Conservation (phyloP, 164 flowering plant genomes). For the Euptelea pleiosperma region DNA sequence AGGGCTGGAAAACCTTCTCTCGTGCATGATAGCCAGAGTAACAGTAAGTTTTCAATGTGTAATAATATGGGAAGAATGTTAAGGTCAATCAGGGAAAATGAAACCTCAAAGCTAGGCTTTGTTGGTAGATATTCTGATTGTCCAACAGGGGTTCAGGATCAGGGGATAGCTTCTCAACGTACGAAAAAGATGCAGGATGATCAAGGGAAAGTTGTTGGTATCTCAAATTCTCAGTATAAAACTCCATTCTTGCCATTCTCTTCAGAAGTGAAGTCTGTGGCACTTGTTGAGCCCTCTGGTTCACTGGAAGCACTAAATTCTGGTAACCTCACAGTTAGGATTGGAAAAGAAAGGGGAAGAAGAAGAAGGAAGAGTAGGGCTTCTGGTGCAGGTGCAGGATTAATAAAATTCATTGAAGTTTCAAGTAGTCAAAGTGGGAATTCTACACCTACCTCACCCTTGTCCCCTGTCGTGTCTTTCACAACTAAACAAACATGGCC, state of each 20-base stretch:
- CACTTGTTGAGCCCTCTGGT: conserved; percentile 24
- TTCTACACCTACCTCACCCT: conserved; percentile 87
- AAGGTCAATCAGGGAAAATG: conserved; percentile 30
- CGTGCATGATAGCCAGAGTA: conserved; percentile 21
- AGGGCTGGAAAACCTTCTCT: conserved; percentile 26
- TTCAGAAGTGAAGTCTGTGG: conserved; percentile 23
- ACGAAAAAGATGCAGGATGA: conserved; percentile 17
- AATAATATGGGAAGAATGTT: conserved; percentile 24
- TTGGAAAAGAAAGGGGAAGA: conserved; percentile 48
- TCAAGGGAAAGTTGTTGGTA: conserved; percentile 9
- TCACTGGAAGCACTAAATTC: conserved; percentile 31
- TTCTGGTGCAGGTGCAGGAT: conserved; percentile 25
- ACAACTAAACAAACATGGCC: conserved; percentile 28
- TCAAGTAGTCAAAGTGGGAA: conserved; percentile 94
- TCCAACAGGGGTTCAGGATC: conserved; percentile 21
- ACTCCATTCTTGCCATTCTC: conserved; percentile 15
- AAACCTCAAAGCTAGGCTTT: conserved; percentile 22
- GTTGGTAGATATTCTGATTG: conserved; percentile 23
- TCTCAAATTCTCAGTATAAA: conserved; percentile 19
- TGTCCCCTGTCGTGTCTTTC: conserved; percentile 57
- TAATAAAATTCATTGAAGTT: conserved; percentile 47
- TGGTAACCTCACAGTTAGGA: conserved; percentile 45
- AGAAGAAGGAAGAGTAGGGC: conserved; percentile 55
- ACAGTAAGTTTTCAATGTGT: conserved; percentile 21
- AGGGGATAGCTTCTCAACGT: conserved; percentile 16